Base-by-base conservation (phyloP, 2,329 filamentous ascomycete species). In the Beauveria scarabaeidicola region DNA sequence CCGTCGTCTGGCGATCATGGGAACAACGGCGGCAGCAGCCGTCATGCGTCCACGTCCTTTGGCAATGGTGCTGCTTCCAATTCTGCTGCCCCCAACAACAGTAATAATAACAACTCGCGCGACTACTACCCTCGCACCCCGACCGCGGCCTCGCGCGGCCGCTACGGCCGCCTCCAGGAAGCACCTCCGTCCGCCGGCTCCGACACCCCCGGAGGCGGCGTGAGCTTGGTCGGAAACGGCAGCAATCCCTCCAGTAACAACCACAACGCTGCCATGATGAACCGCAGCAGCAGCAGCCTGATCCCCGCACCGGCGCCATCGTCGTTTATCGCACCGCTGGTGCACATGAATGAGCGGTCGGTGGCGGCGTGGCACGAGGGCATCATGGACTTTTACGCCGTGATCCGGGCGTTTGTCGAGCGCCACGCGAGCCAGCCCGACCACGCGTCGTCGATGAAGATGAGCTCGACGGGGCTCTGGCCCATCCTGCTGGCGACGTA, bases 401-500 rank as follows among this genome's bases (percentile, higher is more conserved):
- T 66, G 19, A 73, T 74, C 48, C 72, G 72, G 38, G 61, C 59
- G 58, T 75, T 74, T 61, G 73, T 75, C 48, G 70, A 72, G 61
- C 64, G 64, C 6, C 68, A 73, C 47, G 72, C 73, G 46, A 66
- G 66, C 60, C 63, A 69, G 17, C 69, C 73, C 3, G 68, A 69
- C 25, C 63, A 64, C n/a, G 64, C 68, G 36, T 65, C 64, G 36
- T 64, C 65, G n/a, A 62, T 64, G 27, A 68, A 70, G 21, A 60
- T 73, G 44, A 65, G 66, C 52, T 58, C 63, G 51, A 69, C 68
- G n/a, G 64, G 65, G 5, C 65, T 75, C 44, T 75, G 74, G 72
- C 67, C 69, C 2, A 69, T 74, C 23, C 67, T 75, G 15, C 60
- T 75, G 38, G 69, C 72, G 1, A 72, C 69, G 1, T 75, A 75